These are phyloP conservation scores for Tilletiaria anomala DNA, from an alignment of 1,284 basidiomycete species.

Conservation along the genomic window DNA sequence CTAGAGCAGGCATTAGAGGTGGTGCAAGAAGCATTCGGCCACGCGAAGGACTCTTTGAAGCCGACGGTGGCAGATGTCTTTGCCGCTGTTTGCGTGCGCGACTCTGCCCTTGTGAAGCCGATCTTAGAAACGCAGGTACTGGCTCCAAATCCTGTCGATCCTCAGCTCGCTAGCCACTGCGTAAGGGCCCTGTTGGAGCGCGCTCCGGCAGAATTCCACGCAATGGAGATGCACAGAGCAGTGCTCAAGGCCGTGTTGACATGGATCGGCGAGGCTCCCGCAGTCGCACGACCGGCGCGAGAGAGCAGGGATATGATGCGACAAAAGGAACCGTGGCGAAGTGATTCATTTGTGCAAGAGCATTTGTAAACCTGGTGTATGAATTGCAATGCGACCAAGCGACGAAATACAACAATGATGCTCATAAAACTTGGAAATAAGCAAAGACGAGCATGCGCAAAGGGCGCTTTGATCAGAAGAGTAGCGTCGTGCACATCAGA, in stretches of 20 bases:
- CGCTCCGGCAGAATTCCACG: conserved; percentile 53
- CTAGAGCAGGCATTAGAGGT: conserved; percentile 60
- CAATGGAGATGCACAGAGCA: conserved; percentile 50
- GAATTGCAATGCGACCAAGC: too few species aligned
- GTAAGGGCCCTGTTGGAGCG: conserved; percentile 46
- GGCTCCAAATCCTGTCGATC: conserved; percentile 52
- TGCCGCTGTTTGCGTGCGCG: conserved; percentile 53
- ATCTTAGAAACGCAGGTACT: conserved; percentile 50
- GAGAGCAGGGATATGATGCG: conserved; percentile 67
- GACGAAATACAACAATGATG: too few species aligned
- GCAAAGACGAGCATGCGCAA: too few species aligned
- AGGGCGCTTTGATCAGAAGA: too few species aligned
- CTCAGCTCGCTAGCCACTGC: conserved; percentile 40
- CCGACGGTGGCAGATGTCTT: too few species aligned
- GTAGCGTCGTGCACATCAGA: too few species aligned
- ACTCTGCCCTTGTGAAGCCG: conserved; percentile 53
- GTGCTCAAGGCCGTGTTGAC: conserved; percentile 62
- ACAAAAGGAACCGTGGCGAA: conserved; percentile 30
- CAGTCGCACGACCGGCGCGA: conserved; percentile 65
- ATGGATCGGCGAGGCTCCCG: conserved; percentile 56
- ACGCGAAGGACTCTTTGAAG: conserved; percentile 24
- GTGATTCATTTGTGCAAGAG: conserved; percentile 17
- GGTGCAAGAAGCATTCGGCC: conserved; percentile 58
- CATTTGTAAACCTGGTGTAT: too few species aligned
- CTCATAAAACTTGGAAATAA: too few species aligned